Conservation (phyloP, 306 rosid species). For the Geum urbanum region DNA sequence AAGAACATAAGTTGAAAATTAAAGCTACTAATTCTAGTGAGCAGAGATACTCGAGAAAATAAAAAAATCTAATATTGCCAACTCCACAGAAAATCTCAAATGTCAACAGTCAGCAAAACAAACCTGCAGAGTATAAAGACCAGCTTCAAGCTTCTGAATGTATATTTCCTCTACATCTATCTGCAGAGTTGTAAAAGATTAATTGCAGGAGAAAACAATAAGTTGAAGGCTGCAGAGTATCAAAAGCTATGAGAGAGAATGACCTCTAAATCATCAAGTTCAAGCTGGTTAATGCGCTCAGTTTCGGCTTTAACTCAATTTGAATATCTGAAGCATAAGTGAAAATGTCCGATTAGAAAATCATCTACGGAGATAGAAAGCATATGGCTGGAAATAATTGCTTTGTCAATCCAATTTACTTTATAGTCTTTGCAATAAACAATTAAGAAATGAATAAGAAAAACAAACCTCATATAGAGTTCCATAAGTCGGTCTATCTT, state of each 20-base stretch:
- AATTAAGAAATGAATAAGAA: conserved; percentile 21
- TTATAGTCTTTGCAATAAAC: not conserved
- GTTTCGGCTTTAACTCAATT: conserved; percentile 80
- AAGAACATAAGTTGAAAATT: not conserved
- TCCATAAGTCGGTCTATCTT: conserved; percentile 96
- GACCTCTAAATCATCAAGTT: conserved; percentile 91
- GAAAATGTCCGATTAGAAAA: not conserved
- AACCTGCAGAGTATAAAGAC: conserved; percentile 96
- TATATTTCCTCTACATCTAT: conserved; percentile 94
- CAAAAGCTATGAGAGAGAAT: conserved; percentile 6
- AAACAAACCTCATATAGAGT: conserved; percentile 69
- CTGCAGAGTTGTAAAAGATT: conserved; percentile 37
- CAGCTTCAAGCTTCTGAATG: conserved; percentile 87
- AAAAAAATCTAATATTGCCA: not conserved
- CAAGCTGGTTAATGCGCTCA: conserved; percentile 57
- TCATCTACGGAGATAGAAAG: not conserved
- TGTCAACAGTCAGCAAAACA: conserved; percentile 8
- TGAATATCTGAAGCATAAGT: conserved; percentile 55
- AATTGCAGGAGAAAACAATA: not conserved
- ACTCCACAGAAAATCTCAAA: not conserved
- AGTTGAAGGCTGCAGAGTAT: conserved; percentile 14
- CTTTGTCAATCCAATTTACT: not conserved
- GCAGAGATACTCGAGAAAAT: not conserved
- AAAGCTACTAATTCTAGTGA: not conserved
- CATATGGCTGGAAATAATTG: not conserved